Evolutionary conservation across 345 rosid genomes (phyloP).

Genomic region (Hibiscus mutabilis): DNA sequence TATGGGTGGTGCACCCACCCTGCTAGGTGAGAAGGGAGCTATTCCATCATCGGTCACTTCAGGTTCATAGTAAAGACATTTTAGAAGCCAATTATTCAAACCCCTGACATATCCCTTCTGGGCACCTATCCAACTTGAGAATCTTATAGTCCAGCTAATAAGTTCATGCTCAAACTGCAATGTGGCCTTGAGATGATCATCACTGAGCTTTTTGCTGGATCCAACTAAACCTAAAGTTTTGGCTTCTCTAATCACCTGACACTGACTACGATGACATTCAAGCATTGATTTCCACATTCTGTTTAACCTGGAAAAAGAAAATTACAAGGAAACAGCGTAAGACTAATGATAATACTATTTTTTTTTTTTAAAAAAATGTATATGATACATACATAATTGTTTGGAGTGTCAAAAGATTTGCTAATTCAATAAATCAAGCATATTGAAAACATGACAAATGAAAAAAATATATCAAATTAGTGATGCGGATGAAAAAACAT

Average conservation of each 20-base stretch:
- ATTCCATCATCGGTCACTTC: conserved; percentile 84
- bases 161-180: conserved; percentile 69
- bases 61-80: conserved; percentile 80
- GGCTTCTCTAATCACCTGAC: conserved; percentile 63
- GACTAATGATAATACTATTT: neutral
- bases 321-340: conserved; percentile 5
- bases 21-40: conserved; percentile 88
- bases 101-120: conserved; percentile 74
- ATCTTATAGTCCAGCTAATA: conserved; percentile 61
- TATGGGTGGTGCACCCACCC: conserved; percentile 90
- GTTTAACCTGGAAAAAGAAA: conserved; percentile 45
- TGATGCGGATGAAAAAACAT: neutral
- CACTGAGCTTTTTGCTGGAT: conserved; percentile 53
- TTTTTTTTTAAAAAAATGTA: neutral
- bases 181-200: conserved; percentile 60
- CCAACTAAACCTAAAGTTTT: conserved; percentile 49
- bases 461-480: neutral
- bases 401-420: neutral
- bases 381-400: neutral
- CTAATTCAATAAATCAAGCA: conserved; percentile 5
- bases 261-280: conserved; percentile 83
- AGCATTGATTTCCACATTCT: conserved; percentile 97
- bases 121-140: conserved; percentile 74
- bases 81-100: conserved; percentile 77
- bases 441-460: neutral